Conservation (phyloP, 2,329 filamentous ascomycete species). For the Alternaria hordeiaustralica region DNA sequence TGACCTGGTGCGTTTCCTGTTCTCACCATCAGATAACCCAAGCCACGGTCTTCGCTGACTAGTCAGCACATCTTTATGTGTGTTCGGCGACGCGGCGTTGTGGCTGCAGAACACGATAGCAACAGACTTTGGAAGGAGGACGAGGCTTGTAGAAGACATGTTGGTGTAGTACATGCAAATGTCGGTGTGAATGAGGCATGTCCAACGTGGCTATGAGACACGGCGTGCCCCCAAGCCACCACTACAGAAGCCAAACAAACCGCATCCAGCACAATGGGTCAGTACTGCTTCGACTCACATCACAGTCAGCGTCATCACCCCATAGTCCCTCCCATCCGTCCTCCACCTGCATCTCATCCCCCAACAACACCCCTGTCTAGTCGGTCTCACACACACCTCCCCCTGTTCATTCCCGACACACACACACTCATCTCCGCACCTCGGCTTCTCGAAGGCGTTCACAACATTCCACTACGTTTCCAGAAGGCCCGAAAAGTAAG, state of each 20-base stretch:
- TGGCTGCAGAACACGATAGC: background rate
- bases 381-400: background rate
- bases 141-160: background rate
- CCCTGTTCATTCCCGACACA: background rate
- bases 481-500: constrained; percentile 8
- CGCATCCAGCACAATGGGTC: background rate
- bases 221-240: background rate
- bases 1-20: background rate
- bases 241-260: background rate
- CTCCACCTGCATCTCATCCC: background rate
- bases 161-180: background rate
- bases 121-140: background rate
- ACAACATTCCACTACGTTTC: constrained; percentile 5
- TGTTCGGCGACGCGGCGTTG: background rate
- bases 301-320: background rate
- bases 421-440: background rate
- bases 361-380: background rate
- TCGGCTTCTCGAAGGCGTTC: constrained; percentile 3
- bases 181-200: background rate
- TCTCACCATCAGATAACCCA: background rate
- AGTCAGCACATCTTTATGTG: background rate
- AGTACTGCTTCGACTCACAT: background rate
- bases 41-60: background rate
- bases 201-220: background rate
- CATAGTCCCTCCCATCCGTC: background rate